phyloP scores from a whole-genome alignment of 116 monocot species.

The Posidonia oceanica region DNA sequence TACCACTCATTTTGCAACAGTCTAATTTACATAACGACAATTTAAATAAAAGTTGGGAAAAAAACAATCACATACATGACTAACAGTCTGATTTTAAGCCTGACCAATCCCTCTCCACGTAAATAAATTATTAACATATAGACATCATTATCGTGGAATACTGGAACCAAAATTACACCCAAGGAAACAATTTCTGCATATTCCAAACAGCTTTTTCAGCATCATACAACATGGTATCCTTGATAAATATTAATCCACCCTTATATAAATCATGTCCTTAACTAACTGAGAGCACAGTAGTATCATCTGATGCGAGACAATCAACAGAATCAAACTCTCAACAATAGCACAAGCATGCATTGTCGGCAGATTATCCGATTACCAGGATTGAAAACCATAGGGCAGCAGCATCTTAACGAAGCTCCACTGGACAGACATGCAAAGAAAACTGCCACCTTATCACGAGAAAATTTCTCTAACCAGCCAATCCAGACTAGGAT shows the following conservation, averaged over 20 bases:
- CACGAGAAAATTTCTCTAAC: slow-evolving; percentile 57
- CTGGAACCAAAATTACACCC: neutral
- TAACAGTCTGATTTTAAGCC: neutral
- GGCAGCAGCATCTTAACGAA: neutral
- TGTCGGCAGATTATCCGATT: neutral
- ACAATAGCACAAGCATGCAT: neutral
- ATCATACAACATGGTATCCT: too few relatives aligned
- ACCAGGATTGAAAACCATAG: neutral
- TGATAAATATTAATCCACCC: too few relatives aligned
- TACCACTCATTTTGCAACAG: neutral
- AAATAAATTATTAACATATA: neutral
- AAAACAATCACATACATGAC: neutral
- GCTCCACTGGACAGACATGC: neutral
- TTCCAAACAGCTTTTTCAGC: too few relatives aligned
- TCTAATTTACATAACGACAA: neutral
- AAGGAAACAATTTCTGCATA: neutral
- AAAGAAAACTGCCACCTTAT: neutral
- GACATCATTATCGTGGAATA: neutral
- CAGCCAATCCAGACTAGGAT: slow-evolving; percentile 80
- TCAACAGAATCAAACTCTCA: neutral
- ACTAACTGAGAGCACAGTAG: too few relatives aligned
- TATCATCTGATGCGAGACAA: too few relatives aligned
- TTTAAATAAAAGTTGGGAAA: neutral
- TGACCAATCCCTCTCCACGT: neutral
- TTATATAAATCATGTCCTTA: too few relatives aligned